These are phyloP conservation scores for Pleurotus eryngii DNA, from an alignment of 768 basidiomycete genomes.

Conservation along the genomic window DNA sequence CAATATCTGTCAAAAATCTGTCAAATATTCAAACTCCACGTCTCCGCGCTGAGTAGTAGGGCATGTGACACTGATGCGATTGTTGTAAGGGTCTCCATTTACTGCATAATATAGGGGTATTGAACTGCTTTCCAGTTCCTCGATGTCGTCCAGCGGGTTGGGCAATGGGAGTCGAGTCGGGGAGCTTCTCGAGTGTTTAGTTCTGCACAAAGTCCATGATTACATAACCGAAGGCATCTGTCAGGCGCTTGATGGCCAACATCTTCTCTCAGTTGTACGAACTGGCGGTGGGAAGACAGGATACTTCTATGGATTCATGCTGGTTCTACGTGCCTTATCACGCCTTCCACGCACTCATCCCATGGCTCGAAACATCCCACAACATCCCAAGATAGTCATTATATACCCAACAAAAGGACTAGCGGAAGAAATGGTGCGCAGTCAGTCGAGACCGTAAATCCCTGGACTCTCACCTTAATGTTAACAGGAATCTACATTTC, in stretches of 20 bases:
- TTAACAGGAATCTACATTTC: neutral
- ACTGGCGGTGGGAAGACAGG: slow-evolving; percentile 2
- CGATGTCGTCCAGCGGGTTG: no score
- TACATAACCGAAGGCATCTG: slow-evolving; percentile 17
- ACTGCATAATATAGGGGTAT: neutral
- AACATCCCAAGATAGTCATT: slow-evolving; percentile 15
- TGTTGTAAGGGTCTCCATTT: neutral
- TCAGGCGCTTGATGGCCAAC: slow-evolving; percentile 10
- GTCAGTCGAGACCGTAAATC: no score
- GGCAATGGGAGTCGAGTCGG: neutral
- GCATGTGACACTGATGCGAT: neutral
- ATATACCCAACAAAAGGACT: slow-evolving; percentile 21
- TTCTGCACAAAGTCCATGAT: slow-evolving; percentile 10
- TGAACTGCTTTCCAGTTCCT: no score
- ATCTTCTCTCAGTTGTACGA: slow-evolving; percentile 1
- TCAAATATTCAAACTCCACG: neutral
- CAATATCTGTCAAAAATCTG: neutral
- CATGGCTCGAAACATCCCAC: slow-evolving; percentile 9
- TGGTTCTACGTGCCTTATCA: neutral
- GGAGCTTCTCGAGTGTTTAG: neutral
- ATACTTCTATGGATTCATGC: slow-evolving; percentile 2
- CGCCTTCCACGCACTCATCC: neutral
- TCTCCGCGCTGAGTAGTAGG: no score
- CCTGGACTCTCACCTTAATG: no score
- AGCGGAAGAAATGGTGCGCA: slow-evolving; percentile 21